phyloP scores from a whole-genome alignment of 805 yeast species.

The Candida sphagnicola region DNA sequence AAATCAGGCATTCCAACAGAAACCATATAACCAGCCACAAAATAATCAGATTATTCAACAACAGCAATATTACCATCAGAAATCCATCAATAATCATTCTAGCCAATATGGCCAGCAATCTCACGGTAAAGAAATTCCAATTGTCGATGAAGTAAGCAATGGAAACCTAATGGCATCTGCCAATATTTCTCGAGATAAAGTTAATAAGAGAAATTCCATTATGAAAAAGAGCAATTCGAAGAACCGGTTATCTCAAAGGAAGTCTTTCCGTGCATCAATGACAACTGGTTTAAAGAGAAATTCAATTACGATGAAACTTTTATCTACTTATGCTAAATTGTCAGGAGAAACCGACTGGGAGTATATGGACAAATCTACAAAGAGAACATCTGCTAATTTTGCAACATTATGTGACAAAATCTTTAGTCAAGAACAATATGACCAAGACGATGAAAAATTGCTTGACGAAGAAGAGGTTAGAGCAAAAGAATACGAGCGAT shows the following conservation, averaged over 20 bases:
- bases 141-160: slow-evolving; percentile 15
- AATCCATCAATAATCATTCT: slow-evolving; percentile 4
- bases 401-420: slow-evolving; percentile 75
- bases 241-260: slow-evolving; percentile 29
- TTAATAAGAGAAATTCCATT: slow-evolving; percentile 25
- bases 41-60: background rate
- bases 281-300: slow-evolving; percentile 54
- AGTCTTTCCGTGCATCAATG: slow-evolving; percentile 36
- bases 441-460: slow-evolving; percentile 46
- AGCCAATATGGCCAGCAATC: slow-evolving; percentile 3
- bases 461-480: slow-evolving; percentile 40
- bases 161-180: slow-evolving; percentile 25
- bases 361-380: slow-evolving; percentile 66
- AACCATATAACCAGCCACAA: background rate
- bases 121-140: slow-evolving; percentile 10
- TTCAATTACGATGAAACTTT: slow-evolving; percentile 66
- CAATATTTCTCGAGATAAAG: slow-evolving; percentile 17
- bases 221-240: slow-evolving; percentile 22
- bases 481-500: slow-evolving; percentile 44
- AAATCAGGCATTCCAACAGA: background rate
- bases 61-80: slow-evolving; percentile 2
- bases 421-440: slow-evolving; percentile 60
- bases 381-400: slow-evolving; percentile 73
- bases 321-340: slow-evolving; percentile 70
- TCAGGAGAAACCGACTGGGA: slow-evolving; percentile 65